These are phyloP conservation scores for Taphrina betulina DNA, from an alignment of 1,139 yeast species.

Conservation along the genomic window DNA sequence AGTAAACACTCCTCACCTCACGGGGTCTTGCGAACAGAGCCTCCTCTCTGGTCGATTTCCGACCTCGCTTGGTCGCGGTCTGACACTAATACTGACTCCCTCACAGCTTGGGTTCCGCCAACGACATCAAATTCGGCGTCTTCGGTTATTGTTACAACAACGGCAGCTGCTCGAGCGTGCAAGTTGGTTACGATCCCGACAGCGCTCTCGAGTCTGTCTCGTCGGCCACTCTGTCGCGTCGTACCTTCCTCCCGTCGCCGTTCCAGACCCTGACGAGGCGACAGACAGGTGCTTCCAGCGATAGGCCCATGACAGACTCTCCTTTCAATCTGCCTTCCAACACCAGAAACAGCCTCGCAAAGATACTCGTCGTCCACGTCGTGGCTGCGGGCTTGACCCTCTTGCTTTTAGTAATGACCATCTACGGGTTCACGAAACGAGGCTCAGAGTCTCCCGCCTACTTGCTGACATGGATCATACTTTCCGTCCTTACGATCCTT, in stretches of 20 bases:
- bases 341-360: slow-evolving; percentile 66
- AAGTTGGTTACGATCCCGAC: slow-evolving; percentile 52
- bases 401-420: slow-evolving; percentile 48
- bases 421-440: slow-evolving; percentile 48
- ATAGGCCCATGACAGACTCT: too few relatives aligned
- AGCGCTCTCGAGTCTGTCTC: neutral
- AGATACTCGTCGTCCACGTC: slow-evolving; percentile 73
- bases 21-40: too few relatives aligned
- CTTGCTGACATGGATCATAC: slow-evolving; percentile 47
- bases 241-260: neutral
- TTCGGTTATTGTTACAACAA: slow-evolving; percentile 70
- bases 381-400: slow-evolving; percentile 78
- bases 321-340: slow-evolving; percentile 53
- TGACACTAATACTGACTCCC: too few relatives aligned
- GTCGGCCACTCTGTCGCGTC: neutral
- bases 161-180: slow-evolving; percentile 52
- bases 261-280: neutral
- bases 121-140: slow-evolving; percentile 61
- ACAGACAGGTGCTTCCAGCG: slow-evolving; percentile 13
- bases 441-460: slow-evolving; percentile 46
- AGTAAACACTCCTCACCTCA: too few relatives aligned
- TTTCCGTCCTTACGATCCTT: slow-evolving; percentile 52
- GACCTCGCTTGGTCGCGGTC: too few relatives aligned
- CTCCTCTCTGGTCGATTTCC: neutral
- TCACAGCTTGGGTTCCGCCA: slow-evolving; percentile 43